These are phyloP conservation scores for Termitomyces sp. DNA, from an alignment of 1,284 basidiomycete species.

Conservation along the genomic window DNA sequence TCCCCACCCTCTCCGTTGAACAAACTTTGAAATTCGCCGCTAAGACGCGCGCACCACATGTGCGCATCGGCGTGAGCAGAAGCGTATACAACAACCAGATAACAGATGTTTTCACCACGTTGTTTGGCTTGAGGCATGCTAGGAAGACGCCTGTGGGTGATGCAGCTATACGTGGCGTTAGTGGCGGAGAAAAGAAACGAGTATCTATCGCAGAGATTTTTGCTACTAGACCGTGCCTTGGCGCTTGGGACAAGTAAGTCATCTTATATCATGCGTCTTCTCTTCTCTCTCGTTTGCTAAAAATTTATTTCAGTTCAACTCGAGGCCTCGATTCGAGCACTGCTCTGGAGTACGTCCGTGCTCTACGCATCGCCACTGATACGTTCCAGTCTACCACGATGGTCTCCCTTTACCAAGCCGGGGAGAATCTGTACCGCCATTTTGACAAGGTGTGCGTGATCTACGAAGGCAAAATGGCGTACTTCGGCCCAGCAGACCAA, in stretches of 20 bases:
- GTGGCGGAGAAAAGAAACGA: constrained; percentile 78
- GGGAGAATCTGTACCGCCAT: constrained; percentile 48
- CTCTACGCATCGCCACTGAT: constrained; percentile 60
- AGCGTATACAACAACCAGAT: constrained; percentile 35
- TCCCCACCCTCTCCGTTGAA: constrained; percentile 64
- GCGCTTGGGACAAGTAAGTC: constrained; percentile 70
- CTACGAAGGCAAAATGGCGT: constrained; percentile 66
- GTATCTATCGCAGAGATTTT: constrained; percentile 74
- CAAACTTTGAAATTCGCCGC: constrained; percentile 59
- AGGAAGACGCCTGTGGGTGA: constrained; percentile 63
- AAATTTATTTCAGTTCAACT: constrained; percentile 40
- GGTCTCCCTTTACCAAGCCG: constrained; percentile 71
- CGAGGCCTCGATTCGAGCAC: constrained; percentile 72
- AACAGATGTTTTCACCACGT: constrained; percentile 54
- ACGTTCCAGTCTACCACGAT: constrained; percentile 48
- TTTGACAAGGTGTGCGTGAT: constrained; percentile 67
- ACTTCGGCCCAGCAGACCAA: constrained; percentile 57
- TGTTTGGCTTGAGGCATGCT: constrained; percentile 65
- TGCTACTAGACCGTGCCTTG: constrained; percentile 51
- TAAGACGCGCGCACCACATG: constrained; percentile 46
- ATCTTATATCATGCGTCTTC: not conserved
- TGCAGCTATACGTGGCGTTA: constrained; percentile 68
- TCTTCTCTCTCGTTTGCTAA: not conserved
- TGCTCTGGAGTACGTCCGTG: constrained; percentile 61
- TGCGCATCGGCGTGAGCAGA: constrained; percentile 37